A percentile compares a stretch with the other conserved stretches of the same genome.
Evolutionary conservation across 2,329 filamentous ascomycete species (phyloP).

Genomic region (Pezicula carpinea): DNA sequence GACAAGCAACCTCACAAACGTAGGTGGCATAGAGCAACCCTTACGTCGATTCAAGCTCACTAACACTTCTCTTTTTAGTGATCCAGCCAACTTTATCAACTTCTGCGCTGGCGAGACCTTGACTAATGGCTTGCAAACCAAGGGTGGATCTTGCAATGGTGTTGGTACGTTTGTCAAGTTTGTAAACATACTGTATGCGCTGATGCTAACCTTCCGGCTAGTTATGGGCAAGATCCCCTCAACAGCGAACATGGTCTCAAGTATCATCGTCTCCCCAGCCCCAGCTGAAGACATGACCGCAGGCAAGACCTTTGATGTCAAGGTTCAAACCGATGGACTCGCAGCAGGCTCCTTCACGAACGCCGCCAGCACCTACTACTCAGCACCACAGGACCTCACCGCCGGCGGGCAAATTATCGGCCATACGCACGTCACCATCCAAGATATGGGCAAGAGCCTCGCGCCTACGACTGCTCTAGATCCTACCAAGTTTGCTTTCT

Average conservation of each 20-base stretch:
- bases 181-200: neutral
- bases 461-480: conserved; percentile 27
- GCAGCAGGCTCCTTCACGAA: conserved; percentile 35
- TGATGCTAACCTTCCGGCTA: conserved; percentile 5
- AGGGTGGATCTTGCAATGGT: conserved; percentile 54
- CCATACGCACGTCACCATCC: conserved; percentile 35
- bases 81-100: conserved; percentile 31
- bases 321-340: conserved; percentile 30
- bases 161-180: conserved; percentile 16
- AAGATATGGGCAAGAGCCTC: conserved; percentile 30
- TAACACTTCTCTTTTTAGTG: conserved; percentile 31
- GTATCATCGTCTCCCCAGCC: conserved; percentile 22
- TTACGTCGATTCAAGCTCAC: neutral
- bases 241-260: conserved; percentile 26
- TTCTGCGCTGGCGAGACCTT: conserved; percentile 32
- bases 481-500: conserved; percentile 33
- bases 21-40: conserved; percentile 19
- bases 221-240: conserved; percentile 30
- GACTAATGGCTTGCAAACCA: conserved; percentile 55
- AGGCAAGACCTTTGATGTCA: conserved; percentile 28
- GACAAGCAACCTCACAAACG: conserved; percentile 21
- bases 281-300: conserved; percentile 22
- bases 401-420: conserved; percentile 31
- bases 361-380: conserved; percentile 32
- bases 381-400: conserved; percentile 31